Conservation (phyloP, 306 rosid species). For the Fragaria ananassa region DNA sequence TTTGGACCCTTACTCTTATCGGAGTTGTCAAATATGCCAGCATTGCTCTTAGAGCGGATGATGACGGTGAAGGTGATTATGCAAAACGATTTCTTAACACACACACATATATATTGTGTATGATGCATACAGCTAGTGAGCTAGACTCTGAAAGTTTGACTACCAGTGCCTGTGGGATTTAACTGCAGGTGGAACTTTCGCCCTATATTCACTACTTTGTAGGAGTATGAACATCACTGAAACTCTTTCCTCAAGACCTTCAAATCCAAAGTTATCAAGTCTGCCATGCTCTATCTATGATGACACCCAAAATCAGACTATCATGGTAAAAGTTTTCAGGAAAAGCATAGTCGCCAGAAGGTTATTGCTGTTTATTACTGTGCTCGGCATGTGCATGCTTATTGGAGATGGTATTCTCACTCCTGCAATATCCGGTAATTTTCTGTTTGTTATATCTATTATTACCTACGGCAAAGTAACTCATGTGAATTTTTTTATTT, state of each 20-base stretch:
- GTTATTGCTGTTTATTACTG: conserved; percentile 66
- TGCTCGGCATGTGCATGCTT: conserved; percentile 82
- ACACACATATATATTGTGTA: too few species aligned
- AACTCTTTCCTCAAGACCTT: conserved; percentile 43
- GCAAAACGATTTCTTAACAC: neutral
- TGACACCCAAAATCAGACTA: conserved; percentile 22
- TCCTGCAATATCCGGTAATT: conserved; percentile 73
- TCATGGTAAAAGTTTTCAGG: conserved; percentile 52
- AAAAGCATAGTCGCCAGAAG: conserved; percentile 58
- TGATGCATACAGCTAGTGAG: neutral
- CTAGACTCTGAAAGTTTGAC: too few species aligned
- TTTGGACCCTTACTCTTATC: conserved; percentile 76
- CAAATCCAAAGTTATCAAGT: conserved; percentile 19
- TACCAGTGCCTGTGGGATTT: too few species aligned
- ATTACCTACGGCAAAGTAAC: neutral
- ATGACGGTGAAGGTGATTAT: conserved; percentile 67
- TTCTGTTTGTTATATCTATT: neutral
- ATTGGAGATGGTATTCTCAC: conserved; percentile 90
- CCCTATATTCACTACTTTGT: conserved; percentile 70
- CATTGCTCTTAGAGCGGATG: conserved; percentile 68
- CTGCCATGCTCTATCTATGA: conserved; percentile 2
- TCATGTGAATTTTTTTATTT: too few species aligned
- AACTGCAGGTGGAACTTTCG: conserved; percentile 75
- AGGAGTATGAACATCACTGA: conserved; percentile 54
- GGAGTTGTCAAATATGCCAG: conserved; percentile 70